phyloP scores from a whole-genome alignment of 306 rosid genomes.

The Sphenostylis stenocarpa region DNA sequence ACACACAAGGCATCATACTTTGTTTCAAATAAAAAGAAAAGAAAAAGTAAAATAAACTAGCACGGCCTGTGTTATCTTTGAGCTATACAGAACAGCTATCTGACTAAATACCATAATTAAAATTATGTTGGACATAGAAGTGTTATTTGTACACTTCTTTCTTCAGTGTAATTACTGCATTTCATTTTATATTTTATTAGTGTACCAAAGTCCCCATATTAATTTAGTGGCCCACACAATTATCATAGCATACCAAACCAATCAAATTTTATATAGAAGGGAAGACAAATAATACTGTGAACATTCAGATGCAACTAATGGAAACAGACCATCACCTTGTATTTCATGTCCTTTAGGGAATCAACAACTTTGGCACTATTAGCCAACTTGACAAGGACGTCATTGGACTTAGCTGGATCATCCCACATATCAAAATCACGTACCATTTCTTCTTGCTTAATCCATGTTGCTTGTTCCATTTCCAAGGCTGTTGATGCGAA shows the following conservation, averaged over 20 bases:
- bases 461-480: constrained; percentile 71
- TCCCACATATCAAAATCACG: constrained; percentile 77
- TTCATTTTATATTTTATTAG: not conserved
- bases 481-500: constrained; percentile 65
- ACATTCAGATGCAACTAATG: not conserved
- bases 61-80: not conserved
- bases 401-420: constrained; percentile 66
- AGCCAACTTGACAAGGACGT: constrained; percentile 73
- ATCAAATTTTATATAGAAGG: not conserved
- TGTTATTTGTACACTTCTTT: not conserved
- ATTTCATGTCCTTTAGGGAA: constrained; percentile 73
- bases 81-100: not conserved
- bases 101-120: constrained; percentile 1
- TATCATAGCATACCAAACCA: not conserved
- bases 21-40: not conserved
- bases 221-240: constrained; percentile 14
- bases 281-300: not conserved
- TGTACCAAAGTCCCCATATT: not conserved
- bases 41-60: not conserved
- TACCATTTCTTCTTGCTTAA: constrained; percentile 66
- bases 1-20: not conserved
- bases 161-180: not conserved
- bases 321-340: constrained; percentile 54
- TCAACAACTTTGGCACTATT: constrained; percentile 70
- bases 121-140: constrained; percentile 1